phyloP scores from a whole-genome alignment of 371 early-diverging fungal species.

The Mucor irregularis region DNA sequence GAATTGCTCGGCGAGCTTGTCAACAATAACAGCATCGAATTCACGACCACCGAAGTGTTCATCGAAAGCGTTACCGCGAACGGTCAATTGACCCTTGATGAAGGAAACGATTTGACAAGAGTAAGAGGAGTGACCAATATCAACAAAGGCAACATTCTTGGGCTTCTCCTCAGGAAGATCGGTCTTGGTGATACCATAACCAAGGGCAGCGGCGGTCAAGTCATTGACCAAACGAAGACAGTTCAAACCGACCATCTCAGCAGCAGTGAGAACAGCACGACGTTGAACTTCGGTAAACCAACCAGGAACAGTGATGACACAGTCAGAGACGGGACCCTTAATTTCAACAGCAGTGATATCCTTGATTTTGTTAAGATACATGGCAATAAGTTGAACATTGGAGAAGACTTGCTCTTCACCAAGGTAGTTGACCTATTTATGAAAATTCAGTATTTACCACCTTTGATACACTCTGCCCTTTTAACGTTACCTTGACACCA shows the following conservation, averaged over 20 bases:
- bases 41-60: slow-evolving; percentile 94
- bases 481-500: slow-evolving; percentile 70
- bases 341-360: slow-evolving; percentile 86
- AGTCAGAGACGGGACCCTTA: slow-evolving; percentile 86
- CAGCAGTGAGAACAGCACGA: slow-evolving; percentile 85
- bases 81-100: slow-evolving; percentile 92
- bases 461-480: background rate
- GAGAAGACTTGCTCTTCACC: slow-evolving; percentile 79
- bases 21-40: slow-evolving; percentile 88
- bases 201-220: slow-evolving; percentile 91
- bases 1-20: slow-evolving; percentile 86
- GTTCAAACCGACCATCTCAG: slow-evolving; percentile 92
- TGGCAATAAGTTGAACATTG: slow-evolving; percentile 87
- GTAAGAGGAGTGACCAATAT: slow-evolving; percentile 93
- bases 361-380: slow-evolving; percentile 93
- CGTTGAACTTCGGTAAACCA: slow-evolving; percentile 97
- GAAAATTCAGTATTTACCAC: background rate
- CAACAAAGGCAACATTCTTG: slow-evolving; percentile 90
- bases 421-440: slow-evolving; percentile 70
- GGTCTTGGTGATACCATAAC: slow-evolving; percentile 96
- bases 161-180: slow-evolving; percentile 96
- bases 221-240: slow-evolving; percentile 93
- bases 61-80: slow-evolving; percentile 90
- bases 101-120: slow-evolving; percentile 90
- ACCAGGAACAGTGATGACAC: slow-evolving; percentile 92